A percentile compares a stretch with the other conserved stretches of the same genome.
Evolutionary conservation across 2,329 filamentous ascomycete genomes (phyloP).

Genomic region (Colletotrichum caudatum): DNA sequence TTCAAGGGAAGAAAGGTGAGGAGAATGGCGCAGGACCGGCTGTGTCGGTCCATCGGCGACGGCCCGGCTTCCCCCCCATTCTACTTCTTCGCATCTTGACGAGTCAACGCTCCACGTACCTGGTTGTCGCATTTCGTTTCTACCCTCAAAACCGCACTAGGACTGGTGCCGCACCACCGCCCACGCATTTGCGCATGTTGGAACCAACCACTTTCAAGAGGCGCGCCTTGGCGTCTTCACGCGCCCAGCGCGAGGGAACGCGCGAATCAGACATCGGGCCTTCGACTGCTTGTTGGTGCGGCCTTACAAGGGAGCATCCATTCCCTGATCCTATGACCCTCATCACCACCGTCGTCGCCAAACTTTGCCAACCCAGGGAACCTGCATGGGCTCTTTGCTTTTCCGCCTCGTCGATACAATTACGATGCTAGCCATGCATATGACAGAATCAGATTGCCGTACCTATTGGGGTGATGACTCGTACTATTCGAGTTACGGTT

Average conservation of each 20-base stretch:
- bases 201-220: slow-evolving; percentile 18
- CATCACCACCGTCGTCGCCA: slow-evolving; percentile 5
- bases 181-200: slow-evolving; percentile 23
- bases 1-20: background rate
- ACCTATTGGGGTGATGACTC: slow-evolving; percentile 26
- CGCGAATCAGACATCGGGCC: slow-evolving; percentile 8
- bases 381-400: background rate
- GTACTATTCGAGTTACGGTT: background rate
- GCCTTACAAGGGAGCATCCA: slow-evolving; percentile 12
- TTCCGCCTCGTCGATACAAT: background rate
- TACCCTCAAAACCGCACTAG: slow-evolving; percentile 5
- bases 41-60: background rate
- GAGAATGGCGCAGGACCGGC: slow-evolving; percentile 4
- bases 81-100: slow-evolving; percentile 3
- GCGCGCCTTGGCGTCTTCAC: slow-evolving; percentile 30
- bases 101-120: slow-evolving; percentile 27
- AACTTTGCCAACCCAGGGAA: background rate
- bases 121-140: slow-evolving; percentile 30
- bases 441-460: background rate
- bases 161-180: slow-evolving; percentile 13
- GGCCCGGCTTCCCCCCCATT: slow-evolving; percentile 6
- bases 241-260: slow-evolving; percentile 4
- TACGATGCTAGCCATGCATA: background rate
- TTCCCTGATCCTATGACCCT: slow-evolving; percentile 6
- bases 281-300: slow-evolving; percentile 15